phyloP scores from a whole-genome alignment of 2,329 filamentous ascomycete species.

The Ophiostoma australiae region DNA sequence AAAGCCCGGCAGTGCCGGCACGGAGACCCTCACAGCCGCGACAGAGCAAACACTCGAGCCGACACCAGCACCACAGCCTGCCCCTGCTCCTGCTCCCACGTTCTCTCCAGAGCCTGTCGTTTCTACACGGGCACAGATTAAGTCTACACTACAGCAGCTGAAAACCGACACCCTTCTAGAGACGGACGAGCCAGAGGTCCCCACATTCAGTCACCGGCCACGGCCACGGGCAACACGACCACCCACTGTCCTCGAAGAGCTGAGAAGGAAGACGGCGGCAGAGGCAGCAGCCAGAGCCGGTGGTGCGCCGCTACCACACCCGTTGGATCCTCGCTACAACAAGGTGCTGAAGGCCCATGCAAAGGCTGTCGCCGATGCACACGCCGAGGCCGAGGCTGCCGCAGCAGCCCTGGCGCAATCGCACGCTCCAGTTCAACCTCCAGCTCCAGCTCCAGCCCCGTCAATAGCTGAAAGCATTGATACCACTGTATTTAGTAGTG shows the following conservation, averaged over 20 bases:
- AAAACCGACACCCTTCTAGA: too few species aligned
- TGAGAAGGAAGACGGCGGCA: conserved; percentile 8
- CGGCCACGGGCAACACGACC: conserved; percentile 16
- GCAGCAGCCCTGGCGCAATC: neutral
- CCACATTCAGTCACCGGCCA: conserved; percentile 25
- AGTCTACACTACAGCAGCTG: neutral
- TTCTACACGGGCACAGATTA: neutral
- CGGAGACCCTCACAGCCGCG: neutral
- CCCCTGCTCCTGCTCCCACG: neutral
- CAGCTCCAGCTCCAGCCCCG: neutral
- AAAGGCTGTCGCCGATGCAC: neutral
- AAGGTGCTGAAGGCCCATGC: conserved; percentile 10
- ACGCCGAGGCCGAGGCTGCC: neutral
- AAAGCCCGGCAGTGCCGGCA: neutral
- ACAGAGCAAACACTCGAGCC: neutral
- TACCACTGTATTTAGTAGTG: neutral
- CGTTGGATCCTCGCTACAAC: conserved; percentile 27
- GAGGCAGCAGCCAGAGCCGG: neutral
- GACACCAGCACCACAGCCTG: neutral
- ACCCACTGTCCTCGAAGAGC: conserved; percentile 16
- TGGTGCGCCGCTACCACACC: conserved; percentile 23
- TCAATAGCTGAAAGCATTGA: neutral
- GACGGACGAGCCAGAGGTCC: conserved; percentile 18
- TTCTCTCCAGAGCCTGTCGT: neutral
- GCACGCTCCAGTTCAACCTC: neutral